Percentiles rank a stretch among this genome's conserved stretches.
phyloP scores from a whole-genome alignment of 352 stramenopile species.

The Phytopythium cucurbitacearum region DNA sequence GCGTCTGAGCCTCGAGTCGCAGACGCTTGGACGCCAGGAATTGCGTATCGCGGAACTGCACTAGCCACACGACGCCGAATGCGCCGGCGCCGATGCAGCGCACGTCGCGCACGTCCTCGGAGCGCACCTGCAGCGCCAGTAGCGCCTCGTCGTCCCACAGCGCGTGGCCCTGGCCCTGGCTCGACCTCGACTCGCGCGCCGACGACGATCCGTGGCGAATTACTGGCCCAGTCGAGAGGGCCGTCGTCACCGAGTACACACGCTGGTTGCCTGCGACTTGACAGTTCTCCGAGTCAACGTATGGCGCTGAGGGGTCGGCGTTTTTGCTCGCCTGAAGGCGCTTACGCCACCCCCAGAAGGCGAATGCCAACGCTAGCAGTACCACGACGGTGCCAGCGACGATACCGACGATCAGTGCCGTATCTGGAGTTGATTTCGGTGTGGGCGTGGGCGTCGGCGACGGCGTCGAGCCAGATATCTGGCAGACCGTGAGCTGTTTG shows the following conservation, averaged over 20 bases:
- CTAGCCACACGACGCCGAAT: constrained; percentile 20
- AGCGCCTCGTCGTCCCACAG: constrained; percentile 14
- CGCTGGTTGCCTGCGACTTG: too few species aligned
- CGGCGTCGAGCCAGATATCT: too few species aligned
- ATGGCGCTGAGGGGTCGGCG: too few species aligned
- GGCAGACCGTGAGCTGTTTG: too few species aligned
- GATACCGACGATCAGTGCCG: too few species aligned
- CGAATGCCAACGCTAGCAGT: too few species aligned
- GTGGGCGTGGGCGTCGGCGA: too few species aligned
- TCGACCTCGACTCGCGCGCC: constrained; percentile 10
- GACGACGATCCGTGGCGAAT: constrained; percentile 7
- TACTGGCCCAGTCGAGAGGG: constrained; percentile 3
- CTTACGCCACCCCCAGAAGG: too few species aligned
- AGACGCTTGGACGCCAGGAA: constrained; percentile 18
- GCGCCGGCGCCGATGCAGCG: constrained; percentile 14
- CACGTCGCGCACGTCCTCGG: constrained; percentile 17
- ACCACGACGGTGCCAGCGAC: too few species aligned
- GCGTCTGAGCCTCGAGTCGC: constrained; percentile 6
- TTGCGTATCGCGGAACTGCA: constrained; percentile 12
- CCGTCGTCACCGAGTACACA: constrained; percentile 5
- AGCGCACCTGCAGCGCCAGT: constrained; percentile 10
- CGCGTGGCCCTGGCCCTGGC: background rate
- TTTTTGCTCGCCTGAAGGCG: too few species aligned
- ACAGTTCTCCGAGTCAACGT: too few species aligned
- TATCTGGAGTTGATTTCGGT: too few species aligned